Evolutionary conservation across 2,329 filamentous ascomycete genomes (phyloP).

Genomic region (Remersonia thermophila): DNA sequence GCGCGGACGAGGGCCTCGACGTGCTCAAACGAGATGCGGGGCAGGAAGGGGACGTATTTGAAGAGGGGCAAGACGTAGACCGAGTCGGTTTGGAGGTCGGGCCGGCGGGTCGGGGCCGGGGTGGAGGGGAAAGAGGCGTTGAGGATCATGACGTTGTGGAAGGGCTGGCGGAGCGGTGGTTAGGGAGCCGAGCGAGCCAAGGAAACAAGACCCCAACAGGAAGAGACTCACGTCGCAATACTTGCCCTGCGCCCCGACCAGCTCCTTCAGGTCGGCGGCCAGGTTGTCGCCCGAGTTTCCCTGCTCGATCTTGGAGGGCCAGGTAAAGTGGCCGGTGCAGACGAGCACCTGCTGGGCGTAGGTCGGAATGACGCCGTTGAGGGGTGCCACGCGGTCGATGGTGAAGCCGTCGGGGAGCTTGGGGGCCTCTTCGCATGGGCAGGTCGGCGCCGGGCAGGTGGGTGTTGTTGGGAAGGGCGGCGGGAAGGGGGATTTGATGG

Average conservation of each 20-base stretch:
- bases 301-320: conserved; percentile 74
- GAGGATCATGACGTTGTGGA: conserved; percentile 65
- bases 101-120: conserved; percentile 29
- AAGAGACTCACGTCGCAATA: conserved; percentile 48
- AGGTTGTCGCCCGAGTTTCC: conserved; percentile 57
- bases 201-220: neutral
- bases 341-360: conserved; percentile 78
- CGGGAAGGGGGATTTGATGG: conserved; percentile 12
- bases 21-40: conserved; percentile 45
- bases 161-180: conserved; percentile 45
- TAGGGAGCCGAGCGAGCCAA: neutral
- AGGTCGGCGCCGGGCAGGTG: conserved; percentile 64
- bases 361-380: conserved; percentile 65
- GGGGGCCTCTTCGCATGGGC: conserved; percentile 58
- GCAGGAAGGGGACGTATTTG: conserved; percentile 62
- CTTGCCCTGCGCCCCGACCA: conserved; percentile 52
- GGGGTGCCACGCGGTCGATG: conserved; percentile 57
- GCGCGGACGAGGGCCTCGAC: conserved; percentile 49
- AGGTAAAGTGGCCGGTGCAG: conserved; percentile 69
- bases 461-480: conserved; percentile 31
- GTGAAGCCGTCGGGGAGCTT: conserved; percentile 52
- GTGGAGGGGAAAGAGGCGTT: conserved; percentile 62
- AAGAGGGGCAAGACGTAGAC: conserved; percentile 75
- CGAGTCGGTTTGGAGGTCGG: conserved; percentile 43
- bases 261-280: conserved; percentile 57